Conservation (phyloP, 305 asterid species). For the Fraxinus albicans region DNA sequence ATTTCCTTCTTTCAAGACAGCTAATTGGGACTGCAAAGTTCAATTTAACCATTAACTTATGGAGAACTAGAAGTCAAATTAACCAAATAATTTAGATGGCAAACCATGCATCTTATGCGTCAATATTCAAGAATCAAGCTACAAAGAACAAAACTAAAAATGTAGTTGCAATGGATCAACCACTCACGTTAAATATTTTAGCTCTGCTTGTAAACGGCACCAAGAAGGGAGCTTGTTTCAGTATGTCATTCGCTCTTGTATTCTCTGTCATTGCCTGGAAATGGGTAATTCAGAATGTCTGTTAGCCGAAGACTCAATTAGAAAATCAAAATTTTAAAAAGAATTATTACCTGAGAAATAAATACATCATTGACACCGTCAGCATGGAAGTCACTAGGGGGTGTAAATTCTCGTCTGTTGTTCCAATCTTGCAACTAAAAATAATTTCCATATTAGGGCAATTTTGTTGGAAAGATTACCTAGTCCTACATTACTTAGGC, state of each 20-base stretch:
- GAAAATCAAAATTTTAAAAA: constrained; percentile 18
- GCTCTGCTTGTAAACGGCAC: constrained; percentile 97
- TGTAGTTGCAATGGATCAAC: constrained; percentile 21
- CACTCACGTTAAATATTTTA: constrained; percentile 85
- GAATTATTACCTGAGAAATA: constrained; percentile 70
- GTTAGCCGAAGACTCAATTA: constrained; percentile 6
- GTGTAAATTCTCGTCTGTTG: constrained; percentile 82
- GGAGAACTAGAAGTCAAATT: constrained; percentile 1
- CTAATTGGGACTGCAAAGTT: constrained; percentile 73
- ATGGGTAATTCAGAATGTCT: constrained; percentile 20
- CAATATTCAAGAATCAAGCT: constrained; percentile 12
- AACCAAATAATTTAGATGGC: constrained; percentile 2
- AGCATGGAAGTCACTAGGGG: constrained; percentile 90
- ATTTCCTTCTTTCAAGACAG: constrained; percentile 57
- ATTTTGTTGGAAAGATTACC: constrained; percentile 17
- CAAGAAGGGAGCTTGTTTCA: constrained; percentile 92
- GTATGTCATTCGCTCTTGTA: constrained; percentile 78
- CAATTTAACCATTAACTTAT: constrained; percentile 26
- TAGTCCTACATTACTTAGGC: constrained; percentile 5
- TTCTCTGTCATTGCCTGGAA: constrained; percentile 81
- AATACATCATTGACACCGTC: constrained; percentile 88
- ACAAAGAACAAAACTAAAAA: constrained; percentile 8
- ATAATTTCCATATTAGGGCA: constrained; percentile 36
- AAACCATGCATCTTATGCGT: constrained; percentile 3
- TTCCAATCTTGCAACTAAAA: constrained; percentile 98